Percentiles rank a stretch among this genome's conserved stretches.
Evolutionary conservation across 345 rosid species (phyloP).

Genomic region (Citrus mangshanensis): DNA sequence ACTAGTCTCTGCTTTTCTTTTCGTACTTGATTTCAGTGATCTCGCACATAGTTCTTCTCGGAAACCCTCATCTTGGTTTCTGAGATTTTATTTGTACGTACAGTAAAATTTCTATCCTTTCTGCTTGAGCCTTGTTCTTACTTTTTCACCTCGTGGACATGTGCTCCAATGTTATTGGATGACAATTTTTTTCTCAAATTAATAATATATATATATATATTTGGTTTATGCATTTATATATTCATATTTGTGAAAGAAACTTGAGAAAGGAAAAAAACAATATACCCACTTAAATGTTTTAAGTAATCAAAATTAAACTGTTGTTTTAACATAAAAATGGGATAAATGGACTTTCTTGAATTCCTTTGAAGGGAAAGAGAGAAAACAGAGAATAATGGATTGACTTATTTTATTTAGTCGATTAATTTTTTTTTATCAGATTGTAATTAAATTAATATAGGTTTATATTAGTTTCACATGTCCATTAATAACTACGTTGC

Average conservation of each 20-base stretch:
- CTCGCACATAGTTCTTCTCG: conserved; percentile 43
- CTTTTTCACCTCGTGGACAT: conserved; percentile 20
- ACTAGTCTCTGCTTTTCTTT: background rate
- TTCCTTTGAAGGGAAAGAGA: background rate
- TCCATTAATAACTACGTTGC: no score
- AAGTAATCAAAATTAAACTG: background rate
- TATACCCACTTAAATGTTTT: no score
- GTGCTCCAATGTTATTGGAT: conserved; percentile 54
- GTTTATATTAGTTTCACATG: no score
- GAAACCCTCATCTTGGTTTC: conserved; percentile 22
- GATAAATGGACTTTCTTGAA: background rate
- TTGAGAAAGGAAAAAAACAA: background rate
- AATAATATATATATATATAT: background rate
- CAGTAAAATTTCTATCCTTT: conserved; percentile 18
- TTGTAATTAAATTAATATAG: no score
- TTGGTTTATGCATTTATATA: no score
- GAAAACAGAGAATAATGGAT: background rate
- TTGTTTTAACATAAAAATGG: background rate
- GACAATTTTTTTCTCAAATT: conserved; percentile 2
- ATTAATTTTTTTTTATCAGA: no score
- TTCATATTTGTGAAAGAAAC: no score
- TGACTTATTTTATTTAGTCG: background rate
- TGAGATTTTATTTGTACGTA: conserved; percentile 48
- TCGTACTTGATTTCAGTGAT: background rate
- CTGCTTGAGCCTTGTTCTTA: conserved; percentile 23